These are phyloP conservation scores for Echinochloa phyllopogon DNA, from an alignment of 176 grass and related monocot species.

Conservation along the genomic window DNA sequence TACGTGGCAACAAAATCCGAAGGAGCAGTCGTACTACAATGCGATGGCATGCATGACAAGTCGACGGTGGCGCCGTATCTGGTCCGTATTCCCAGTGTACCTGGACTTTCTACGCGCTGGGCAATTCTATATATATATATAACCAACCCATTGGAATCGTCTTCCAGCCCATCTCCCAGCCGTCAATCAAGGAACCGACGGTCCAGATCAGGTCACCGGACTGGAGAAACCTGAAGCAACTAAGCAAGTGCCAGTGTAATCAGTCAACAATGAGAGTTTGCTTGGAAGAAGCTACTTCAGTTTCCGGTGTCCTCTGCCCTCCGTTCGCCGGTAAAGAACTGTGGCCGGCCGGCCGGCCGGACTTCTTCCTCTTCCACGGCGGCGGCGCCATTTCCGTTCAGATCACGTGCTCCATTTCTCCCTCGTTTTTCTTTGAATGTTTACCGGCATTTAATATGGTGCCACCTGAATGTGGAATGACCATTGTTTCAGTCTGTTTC, in stretches of 20 bases:
- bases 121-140: neutral
- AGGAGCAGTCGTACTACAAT: neutral
- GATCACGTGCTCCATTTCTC: neutral
- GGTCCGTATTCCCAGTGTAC: neutral
- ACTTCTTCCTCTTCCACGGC: neutral
- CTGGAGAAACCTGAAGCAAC: neutral
- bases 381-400: conserved; percentile 7
- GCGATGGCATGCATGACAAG: neutral
- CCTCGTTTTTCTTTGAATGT: neutral
- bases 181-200: neutral
- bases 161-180: neutral
- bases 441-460: neutral
- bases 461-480: neutral
- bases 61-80: neutral
- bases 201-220: neutral
- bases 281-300: conserved; percentile 8
- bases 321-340: neutral
- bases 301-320: neutral
- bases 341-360: neutral
- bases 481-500: neutral
- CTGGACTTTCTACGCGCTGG: neutral
- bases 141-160: neutral
- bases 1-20: conserved; percentile 17
- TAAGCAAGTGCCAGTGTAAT: neutral
- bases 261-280: neutral